phyloP scores from a whole-genome alignment of 148 eudicot species.

The Camellia lanceoleosa region DNA sequence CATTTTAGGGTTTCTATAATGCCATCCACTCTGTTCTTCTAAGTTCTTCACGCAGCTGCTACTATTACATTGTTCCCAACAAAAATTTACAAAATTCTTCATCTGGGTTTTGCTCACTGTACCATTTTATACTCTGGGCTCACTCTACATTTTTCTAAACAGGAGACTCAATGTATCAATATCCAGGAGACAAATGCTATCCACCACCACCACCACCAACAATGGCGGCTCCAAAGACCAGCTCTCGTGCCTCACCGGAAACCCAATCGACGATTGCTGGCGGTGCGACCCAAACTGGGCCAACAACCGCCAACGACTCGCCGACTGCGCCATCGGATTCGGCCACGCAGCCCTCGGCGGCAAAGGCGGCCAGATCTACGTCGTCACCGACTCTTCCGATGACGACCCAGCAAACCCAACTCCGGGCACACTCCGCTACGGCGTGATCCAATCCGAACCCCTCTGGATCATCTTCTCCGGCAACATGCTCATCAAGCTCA shows the following conservation, averaged over 20 bases:
- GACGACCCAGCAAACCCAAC: constrained; percentile 47
- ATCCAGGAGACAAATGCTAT: constrained; percentile 49
- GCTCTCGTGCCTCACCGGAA: constrained; percentile 43
- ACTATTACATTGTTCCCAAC: too few species aligned
- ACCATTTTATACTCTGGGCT: too few species aligned
- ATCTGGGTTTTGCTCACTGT: too few species aligned
- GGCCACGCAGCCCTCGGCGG: constrained; percentile 51
- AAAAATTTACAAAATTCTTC: too few species aligned
- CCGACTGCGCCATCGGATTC: constrained; percentile 60
- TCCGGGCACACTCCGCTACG: constrained; percentile 55
- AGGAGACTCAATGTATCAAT: constrained; percentile 80
- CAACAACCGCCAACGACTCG: constrained; percentile 49
- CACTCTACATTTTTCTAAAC: constrained; percentile 18
- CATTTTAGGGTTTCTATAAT: too few species aligned
- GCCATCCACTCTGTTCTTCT: too few species aligned
- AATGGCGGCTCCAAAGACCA: background rate
- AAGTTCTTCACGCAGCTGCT: too few species aligned
- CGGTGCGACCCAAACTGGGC: constrained; percentile 59
- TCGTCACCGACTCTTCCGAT: constrained; percentile 64
- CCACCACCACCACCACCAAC: background rate
- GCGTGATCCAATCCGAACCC: constrained; percentile 49
- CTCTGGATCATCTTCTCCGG: constrained; percentile 53
- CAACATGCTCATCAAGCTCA: constrained; percentile 53
- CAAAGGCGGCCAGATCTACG: constrained; percentile 55
- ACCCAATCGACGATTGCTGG: constrained; percentile 73